phyloP scores from a whole-genome alignment of 116 monocot species.

The Iris pallida region DNA sequence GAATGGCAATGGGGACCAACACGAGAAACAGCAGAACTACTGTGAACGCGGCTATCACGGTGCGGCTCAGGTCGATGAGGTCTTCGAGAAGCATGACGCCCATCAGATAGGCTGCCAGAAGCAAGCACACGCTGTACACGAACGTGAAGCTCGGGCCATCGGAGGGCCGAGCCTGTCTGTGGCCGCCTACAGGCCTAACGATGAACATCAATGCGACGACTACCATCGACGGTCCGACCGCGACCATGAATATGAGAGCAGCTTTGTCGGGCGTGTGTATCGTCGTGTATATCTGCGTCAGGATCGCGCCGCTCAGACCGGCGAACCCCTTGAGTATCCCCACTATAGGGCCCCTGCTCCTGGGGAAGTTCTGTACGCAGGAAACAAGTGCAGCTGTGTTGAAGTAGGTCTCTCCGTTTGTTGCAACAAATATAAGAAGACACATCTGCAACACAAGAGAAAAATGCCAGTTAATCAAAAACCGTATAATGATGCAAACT shows the following conservation, averaged over 20 bases:
- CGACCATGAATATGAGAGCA: constrained; percentile 61
- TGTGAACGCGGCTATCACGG: constrained; percentile 33
- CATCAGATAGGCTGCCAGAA: constrained; percentile 79
- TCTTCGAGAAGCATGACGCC: constrained; percentile 77
- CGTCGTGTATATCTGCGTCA: constrained; percentile 60
- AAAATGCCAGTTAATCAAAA: not conserved
- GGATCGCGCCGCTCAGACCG: constrained; percentile 71
- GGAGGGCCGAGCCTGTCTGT: constrained; percentile 45
- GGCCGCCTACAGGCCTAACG: constrained; percentile 58
- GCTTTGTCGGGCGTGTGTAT: constrained; percentile 44
- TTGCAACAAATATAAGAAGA: constrained; percentile 66
- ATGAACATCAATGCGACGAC: constrained; percentile 64
- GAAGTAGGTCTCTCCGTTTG: constrained; percentile 83
- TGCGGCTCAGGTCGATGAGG: constrained; percentile 39
- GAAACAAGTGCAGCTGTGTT: constrained; percentile 72
- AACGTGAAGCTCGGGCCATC: constrained; percentile 49
- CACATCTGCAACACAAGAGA: constrained; percentile 59
- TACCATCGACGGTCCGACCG: constrained; percentile 56
- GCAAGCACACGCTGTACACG: constrained; percentile 50
- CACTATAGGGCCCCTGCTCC: constrained; percentile 59
- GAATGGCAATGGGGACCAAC: constrained; percentile 51
- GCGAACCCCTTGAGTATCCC: constrained; percentile 78
- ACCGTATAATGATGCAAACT: not conserved
- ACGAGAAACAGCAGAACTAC: constrained; percentile 37
- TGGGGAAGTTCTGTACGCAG: constrained; percentile 76